Conservation (phyloP, 2,329 filamentous ascomycete genomes). For the Keithomyces neogunnii region DNA sequence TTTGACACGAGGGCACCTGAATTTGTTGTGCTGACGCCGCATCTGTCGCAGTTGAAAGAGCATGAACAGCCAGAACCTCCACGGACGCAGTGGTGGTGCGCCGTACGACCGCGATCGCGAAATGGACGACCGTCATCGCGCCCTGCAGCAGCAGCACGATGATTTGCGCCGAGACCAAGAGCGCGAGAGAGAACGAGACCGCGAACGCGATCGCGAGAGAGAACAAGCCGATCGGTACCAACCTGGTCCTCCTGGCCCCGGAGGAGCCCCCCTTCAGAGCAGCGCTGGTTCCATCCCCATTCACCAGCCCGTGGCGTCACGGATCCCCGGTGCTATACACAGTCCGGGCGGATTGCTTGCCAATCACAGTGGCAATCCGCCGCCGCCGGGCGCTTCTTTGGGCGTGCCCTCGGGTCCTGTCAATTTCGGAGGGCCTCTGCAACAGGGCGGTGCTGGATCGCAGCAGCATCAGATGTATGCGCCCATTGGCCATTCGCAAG, state of each 20-base stretch:
- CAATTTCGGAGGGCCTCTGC: conserved; percentile 47
- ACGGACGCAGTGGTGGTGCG: conserved; percentile 29
- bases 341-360: conserved; percentile 83
- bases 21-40: conserved; percentile 1
- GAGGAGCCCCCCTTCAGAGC: conserved; percentile 56
- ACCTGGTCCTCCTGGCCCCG: conserved; percentile 25
- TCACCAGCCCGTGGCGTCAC: conserved; percentile 85
- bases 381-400: conserved; percentile 37
- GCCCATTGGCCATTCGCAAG: conserved; percentile 40
- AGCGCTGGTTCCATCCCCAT: conserved; percentile 82
- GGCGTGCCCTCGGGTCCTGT: conserved; percentile 43
- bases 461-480: conserved; percentile 53
- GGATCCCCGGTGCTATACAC: conserved; percentile 74
- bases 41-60: conserved; percentile 12
- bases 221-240: conserved; percentile 55
- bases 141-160: conserved; percentile 37
- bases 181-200: conserved; percentile 45
- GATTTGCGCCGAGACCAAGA: conserved; percentile 40
- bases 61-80: conserved; percentile 40
- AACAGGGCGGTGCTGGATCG: conserved; percentile 34
- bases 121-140: conserved; percentile 39
- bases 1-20: background rate
- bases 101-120: conserved; percentile 41
- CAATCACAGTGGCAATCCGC: conserved; percentile 54
- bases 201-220: conserved; percentile 47